These are phyloP conservation scores for Eimeria maxima DNA, from an alignment of 169 alveolate genomes.

Conservation along the genomic window DNA sequence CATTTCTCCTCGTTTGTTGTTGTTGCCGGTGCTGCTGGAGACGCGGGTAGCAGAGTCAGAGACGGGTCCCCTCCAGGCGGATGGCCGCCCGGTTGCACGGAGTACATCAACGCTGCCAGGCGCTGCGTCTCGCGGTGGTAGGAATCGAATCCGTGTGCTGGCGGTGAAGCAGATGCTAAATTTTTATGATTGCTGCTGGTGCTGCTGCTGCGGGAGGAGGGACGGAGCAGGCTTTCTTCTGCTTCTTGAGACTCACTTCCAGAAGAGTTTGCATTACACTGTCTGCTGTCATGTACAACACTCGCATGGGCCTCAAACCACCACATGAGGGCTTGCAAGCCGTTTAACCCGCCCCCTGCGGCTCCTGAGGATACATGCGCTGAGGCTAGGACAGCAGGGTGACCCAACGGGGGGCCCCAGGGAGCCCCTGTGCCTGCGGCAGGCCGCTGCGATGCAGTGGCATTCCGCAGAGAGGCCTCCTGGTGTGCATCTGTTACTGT, in stretches of 20 bases:
- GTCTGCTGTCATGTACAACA: neutral
- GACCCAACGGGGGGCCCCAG: neutral
- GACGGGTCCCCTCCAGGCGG: neutral
- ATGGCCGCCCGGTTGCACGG: neutral
- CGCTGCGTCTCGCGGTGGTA: neutral
- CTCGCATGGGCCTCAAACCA: constrained; percentile 32
- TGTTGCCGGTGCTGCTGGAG: neutral
- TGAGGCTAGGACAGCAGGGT: neutral
- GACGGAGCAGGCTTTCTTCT: neutral
- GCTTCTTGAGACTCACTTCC: neutral
- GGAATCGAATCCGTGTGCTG: neutral
- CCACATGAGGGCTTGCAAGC: constrained; percentile 16
- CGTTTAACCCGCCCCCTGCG: neutral
- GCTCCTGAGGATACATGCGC: neutral
- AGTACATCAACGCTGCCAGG: constrained; percentile 4
- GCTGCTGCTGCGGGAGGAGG: neutral
- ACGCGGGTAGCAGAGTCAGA: neutral
- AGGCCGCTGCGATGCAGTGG: neutral
- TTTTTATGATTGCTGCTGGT: neutral
- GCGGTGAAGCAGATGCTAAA: neutral
- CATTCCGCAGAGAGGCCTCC: neutral
- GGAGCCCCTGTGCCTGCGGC: neutral
- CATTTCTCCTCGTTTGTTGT: neutral
- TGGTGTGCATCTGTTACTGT: neutral
- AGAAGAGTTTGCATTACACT: neutral